Base-by-base conservation (phyloP, 2,329 filamentous ascomycete genomes). In the Arachnopeziza araneosa region DNA sequence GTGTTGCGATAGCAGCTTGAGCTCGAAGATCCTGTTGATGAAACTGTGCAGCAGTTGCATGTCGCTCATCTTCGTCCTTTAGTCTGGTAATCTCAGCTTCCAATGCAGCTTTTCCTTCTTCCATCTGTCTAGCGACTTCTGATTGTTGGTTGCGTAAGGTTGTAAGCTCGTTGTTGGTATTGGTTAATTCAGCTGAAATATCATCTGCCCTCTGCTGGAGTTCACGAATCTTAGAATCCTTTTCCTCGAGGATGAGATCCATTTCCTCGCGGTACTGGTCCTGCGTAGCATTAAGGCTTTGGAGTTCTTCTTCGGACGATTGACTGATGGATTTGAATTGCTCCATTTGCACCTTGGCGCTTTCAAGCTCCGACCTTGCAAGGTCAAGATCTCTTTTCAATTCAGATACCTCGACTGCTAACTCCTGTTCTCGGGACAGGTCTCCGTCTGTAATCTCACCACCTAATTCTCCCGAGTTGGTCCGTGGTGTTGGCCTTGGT, bases 11-110 rank as follows among this genome's bases (percentile, higher is more conserved):
- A 52, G 96, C 90, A 26, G 93, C 93, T 74, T 99, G 95, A 0
- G 91, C 88, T 63, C 95, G 93, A 50, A 98, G 84, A 69, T 98
- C 93, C 68, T 96, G 89, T 71, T 96, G 91, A 71, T 96, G 90
- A 71, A 89, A 91, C 66, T 90, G 87, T 32, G 91, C 87, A 55
- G 92, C 88, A 62, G 91, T 89, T 62, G 86, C 81, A 72, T 93
- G 88, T 57, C 89, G 85, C 66, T 92, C 89, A 60, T 89, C 88
- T 66, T 96, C 89, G 54, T 96, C 91, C 72, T 90, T 95, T 26
- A 98, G 78, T 36, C 91, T 85, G 23, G 83, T 79, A 57, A 97
- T 85, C 69, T 98, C 91, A 10, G 88, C 81, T 68, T 96, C 89
- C 6, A 95, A 80, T 21, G 84, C 83, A 5, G 84, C 79, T 77